These are phyloP conservation scores for Hamamelis virginiana DNA, from an alignment of 164 flowering plant genomes.

Conservation along the genomic window DNA sequence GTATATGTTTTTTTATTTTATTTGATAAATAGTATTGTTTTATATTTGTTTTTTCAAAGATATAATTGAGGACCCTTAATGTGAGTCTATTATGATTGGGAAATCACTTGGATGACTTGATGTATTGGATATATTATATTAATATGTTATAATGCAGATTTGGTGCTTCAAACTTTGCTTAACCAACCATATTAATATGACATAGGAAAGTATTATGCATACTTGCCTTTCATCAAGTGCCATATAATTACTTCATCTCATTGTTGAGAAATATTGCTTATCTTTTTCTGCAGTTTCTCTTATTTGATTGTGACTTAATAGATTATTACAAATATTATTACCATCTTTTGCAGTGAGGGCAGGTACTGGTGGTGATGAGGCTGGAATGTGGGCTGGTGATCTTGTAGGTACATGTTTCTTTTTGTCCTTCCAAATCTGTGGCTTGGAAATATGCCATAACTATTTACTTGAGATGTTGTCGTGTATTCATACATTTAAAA, in stretches of 20 bases:
- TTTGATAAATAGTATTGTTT: too few relatives aligned
- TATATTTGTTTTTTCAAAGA: too few relatives aligned
- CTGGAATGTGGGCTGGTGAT: slow-evolving; percentile 99
- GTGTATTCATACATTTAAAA: background rate
- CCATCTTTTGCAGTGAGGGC: slow-evolving; percentile 75
- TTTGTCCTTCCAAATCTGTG: slow-evolving; percentile 30
- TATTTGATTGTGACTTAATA: background rate
- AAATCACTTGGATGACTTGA: background rate
- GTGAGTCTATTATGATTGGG: background rate
- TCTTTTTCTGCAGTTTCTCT: background rate
- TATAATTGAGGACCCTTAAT: background rate
- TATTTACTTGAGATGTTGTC: background rate
- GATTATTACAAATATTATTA: background rate
- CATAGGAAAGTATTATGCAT: background rate
- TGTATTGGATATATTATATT: slow-evolving; percentile 1
- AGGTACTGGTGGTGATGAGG: slow-evolving; percentile 99
- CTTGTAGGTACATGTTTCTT: slow-evolving; percentile 96
- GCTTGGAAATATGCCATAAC: background rate
- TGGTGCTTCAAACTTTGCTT: background rate
- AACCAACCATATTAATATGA: background rate
- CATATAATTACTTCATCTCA: background rate
- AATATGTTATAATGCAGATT: background rate
- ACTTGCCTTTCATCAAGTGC: too few relatives aligned
- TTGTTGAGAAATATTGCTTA: background rate
- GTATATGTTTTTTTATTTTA: slow-evolving; percentile 29